Conservation (phyloP, 2,329 filamentous ascomycete genomes). For the Diplocarpon rosae region DNA sequence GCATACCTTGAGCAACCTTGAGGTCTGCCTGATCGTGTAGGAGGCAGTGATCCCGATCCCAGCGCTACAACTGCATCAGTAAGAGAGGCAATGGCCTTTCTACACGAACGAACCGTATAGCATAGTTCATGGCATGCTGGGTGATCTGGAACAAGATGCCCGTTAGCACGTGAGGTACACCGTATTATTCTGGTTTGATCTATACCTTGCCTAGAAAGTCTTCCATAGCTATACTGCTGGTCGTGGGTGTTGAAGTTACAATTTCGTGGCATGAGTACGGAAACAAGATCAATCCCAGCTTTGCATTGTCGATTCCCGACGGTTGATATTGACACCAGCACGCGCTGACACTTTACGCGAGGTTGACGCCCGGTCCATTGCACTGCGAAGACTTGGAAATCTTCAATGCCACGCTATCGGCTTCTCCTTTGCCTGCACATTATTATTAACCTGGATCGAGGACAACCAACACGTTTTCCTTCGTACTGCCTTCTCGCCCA, state of each 20-base stretch:
- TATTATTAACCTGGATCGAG: not conserved
- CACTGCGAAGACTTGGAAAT: not conserved
- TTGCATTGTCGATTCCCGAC: not conserved
- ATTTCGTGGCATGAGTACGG: not conserved
- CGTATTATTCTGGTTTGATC: not conserved
- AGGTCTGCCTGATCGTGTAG: conserved; percentile 76
- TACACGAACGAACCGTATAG: conserved; percentile 47
- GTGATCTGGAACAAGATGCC: conserved; percentile 38
- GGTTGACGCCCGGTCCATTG: not conserved
- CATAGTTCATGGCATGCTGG: conserved; percentile 63
- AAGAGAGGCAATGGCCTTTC: not conserved
- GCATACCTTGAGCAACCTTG: conserved; percentile 58
- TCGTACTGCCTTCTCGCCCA: too few relatives aligned
- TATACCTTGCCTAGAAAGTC: conserved; percentile 47
- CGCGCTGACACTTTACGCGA: not conserved
- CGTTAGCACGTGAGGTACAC: conserved; percentile 15
- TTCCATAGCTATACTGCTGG: conserved; percentile 19
- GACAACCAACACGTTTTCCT: too few relatives aligned
- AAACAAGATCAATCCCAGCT: not conserved
- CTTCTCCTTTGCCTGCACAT: not conserved
- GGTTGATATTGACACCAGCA: not conserved
- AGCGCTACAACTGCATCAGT: conserved; percentile 35
- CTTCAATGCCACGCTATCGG: not conserved
- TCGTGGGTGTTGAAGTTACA: not conserved
- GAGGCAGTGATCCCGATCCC: conserved; percentile 76